These are phyloP conservation scores for Candida khao-thaluensis DNA, from an alignment of 805 yeast species.

Conservation along the genomic window DNA sequence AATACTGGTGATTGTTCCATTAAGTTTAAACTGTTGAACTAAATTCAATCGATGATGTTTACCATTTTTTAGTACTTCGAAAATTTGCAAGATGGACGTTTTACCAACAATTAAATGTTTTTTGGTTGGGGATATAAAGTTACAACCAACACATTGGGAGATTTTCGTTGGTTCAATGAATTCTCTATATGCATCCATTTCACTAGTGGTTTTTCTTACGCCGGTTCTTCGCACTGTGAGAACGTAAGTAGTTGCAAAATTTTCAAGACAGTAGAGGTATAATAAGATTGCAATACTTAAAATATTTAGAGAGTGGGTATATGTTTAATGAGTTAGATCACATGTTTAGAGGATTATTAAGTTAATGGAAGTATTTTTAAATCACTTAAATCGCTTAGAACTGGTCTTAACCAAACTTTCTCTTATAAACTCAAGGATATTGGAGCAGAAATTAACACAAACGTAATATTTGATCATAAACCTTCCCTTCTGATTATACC, in stretches of 20 bases:
- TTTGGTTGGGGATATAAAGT: slow-evolving; percentile 43
- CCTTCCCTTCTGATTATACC: too few species aligned
- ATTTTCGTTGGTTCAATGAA: slow-evolving; percentile 75
- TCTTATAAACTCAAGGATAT: too few species aligned
- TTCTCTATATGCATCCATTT: slow-evolving; percentile 79
- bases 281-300: too few species aligned
- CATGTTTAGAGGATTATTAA: too few species aligned
- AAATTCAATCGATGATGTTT: slow-evolving; percentile 30
- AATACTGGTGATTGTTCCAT: slow-evolving; percentile 66
- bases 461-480: too few species aligned
- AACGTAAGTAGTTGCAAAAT: slow-evolving; percentile 6
- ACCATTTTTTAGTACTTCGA: slow-evolving; percentile 36
- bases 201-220: not conserved
- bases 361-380: too few species aligned
- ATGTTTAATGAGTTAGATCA: too few species aligned
- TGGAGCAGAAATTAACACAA: too few species aligned
- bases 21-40: slow-evolving; percentile 64
- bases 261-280: not conserved
- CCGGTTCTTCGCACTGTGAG: not conserved
- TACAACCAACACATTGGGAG: slow-evolving; percentile 54
- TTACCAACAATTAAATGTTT: slow-evolving; percentile 67
- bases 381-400: too few species aligned
- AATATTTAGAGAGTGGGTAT: too few species aligned
- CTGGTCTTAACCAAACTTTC: too few species aligned
- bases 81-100: slow-evolving; percentile 67